Evolutionary conservation across 2,329 filamentous ascomycete genomes (phyloP), one percentile per base, ranked within the genome.

Genomic region (Arachnomyces sp.): DNA sequence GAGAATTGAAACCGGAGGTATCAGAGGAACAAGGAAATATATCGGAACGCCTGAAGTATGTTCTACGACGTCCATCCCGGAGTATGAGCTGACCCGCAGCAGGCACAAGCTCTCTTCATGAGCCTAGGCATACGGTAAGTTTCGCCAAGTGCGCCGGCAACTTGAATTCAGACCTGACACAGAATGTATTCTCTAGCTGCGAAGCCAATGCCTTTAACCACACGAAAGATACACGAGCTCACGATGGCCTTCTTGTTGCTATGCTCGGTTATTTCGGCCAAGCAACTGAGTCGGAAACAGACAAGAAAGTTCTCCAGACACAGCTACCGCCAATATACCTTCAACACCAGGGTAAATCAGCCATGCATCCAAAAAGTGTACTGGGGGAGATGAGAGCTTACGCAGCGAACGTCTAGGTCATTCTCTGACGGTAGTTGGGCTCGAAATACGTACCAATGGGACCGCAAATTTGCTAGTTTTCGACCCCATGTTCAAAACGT

Each of bases 11-110:
- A 95, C 89, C 1, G 90, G 90, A 2, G 87, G 88, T 1, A 84
- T 96, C 47, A 78, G 71, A 47, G 82, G 82, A n/a, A 95, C 89
- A 0, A 78, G 92, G 44, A 96, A 95, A 61, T 96, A 92, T 56
- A 96, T 96, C 51, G 90, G 90, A 12, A 95, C 90, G 1, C 81
- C 86, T 7, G 90, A 96, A 71, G 85, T 86, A 68, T 50, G 58
- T 46, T 7, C 32, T 21, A 8, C 31, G 7, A 5, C 28, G 28
- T 32, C 14, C 28, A 17, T 34, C 33, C 21, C 31, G 31, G n/a
- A 34, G 38, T 7, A 40, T 38, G 12, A 46, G 47, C 43, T 53
- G 40, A 45, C 29, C 9, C 14, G 3, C n/a, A 16, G 25, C 38
- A 88, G 83, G 87, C 85, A 4, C 78, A 90, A 60, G 86, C 88